Conservation (phyloP, 1,284 basidiomycete species). For the Inonotus hispidus region DNA sequence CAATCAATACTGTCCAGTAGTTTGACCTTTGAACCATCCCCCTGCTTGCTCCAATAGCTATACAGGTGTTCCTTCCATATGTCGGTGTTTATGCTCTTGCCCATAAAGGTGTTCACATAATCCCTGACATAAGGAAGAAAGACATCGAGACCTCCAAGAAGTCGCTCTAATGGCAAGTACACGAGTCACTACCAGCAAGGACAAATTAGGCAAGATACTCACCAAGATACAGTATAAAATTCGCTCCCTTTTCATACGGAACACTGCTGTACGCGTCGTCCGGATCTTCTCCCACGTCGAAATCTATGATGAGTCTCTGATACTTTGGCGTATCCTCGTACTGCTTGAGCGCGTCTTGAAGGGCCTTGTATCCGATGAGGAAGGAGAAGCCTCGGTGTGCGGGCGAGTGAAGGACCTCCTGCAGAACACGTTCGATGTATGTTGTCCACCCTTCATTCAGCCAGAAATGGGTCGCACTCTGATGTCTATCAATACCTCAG, state of each 20-base stretch:
- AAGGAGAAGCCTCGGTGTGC: constrained; percentile 80
- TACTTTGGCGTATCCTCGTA: constrained; percentile 65
- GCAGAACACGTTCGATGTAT: constrained; percentile 85
- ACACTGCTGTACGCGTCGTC: constrained; percentile 74
- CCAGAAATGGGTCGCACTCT: constrained; percentile 80
- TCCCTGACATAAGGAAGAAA: constrained; percentile 80
- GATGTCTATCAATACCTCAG: constrained; percentile 44
- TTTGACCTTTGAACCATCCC: constrained; percentile 57
- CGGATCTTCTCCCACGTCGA: constrained; percentile 80
- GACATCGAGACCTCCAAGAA: constrained; percentile 81
- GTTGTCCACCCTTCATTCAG: constrained; percentile 94
- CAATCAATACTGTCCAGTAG: constrained; percentile 75
- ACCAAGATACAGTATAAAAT: constrained; percentile 58
- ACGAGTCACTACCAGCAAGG: neutral
- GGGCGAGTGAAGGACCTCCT: constrained; percentile 68
- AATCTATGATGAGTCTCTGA: constrained; percentile 84
- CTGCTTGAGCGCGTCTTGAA: constrained; percentile 66
- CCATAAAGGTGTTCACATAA: constrained; percentile 76
- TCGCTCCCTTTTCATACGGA: constrained; percentile 74
- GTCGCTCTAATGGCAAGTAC: constrained; percentile 49
- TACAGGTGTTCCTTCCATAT: constrained; percentile 89
- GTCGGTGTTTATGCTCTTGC: constrained; percentile 81
- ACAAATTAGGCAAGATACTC: neutral
- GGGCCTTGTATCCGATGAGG: constrained; percentile 69
- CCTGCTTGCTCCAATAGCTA: constrained; percentile 64